Evolutionary conservation across 1,284 basidiomycete genomes (phyloP).

Genomic region (Porogramme epimiltina): DNA sequence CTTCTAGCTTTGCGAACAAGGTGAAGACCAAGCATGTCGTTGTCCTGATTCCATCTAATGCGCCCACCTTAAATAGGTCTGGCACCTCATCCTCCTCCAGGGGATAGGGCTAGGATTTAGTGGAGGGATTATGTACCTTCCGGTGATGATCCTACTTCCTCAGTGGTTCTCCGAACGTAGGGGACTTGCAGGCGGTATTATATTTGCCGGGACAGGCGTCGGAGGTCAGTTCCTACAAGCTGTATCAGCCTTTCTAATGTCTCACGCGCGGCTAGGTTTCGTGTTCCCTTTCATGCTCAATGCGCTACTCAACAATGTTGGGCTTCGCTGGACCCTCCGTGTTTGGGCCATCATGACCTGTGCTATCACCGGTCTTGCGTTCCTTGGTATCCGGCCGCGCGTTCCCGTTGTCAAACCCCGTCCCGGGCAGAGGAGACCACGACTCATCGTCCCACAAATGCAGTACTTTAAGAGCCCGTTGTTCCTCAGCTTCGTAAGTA

Average conservation of each 20-base stretch:
- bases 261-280: conserved; percentile 19
- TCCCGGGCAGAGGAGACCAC: conserved; percentile 19
- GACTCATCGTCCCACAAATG: conserved; percentile 26
- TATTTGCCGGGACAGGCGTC: conserved; percentile 31
- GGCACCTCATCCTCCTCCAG: conserved; percentile 30
- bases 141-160: conserved; percentile 26
- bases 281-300: conserved; percentile 30
- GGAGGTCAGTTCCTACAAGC: conserved; percentile 20
- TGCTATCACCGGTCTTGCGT: conserved; percentile 23
- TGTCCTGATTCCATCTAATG: background rate
- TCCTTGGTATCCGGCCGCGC: conserved; percentile 27
- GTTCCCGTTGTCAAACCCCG: conserved; percentile 24
- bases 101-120: conserved; percentile 28
- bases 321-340: conserved; percentile 31
- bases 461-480: conserved; percentile 27
- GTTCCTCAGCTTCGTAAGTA: conserved; percentile 29
- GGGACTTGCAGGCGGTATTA: conserved; percentile 30
- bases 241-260: no score
- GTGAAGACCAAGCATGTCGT: conserved; percentile 4
- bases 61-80: conserved; percentile 19
- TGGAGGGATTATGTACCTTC: conserved; percentile 28
- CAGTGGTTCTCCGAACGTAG: conserved; percentile 27
- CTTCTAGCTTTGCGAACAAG: conserved; percentile 30
- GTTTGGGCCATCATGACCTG: conserved; percentile 26
- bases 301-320: conserved; percentile 24